Base-by-base conservation (phyloP, 83 land plant genomes). In the Isoetes engelmannii region DNA sequence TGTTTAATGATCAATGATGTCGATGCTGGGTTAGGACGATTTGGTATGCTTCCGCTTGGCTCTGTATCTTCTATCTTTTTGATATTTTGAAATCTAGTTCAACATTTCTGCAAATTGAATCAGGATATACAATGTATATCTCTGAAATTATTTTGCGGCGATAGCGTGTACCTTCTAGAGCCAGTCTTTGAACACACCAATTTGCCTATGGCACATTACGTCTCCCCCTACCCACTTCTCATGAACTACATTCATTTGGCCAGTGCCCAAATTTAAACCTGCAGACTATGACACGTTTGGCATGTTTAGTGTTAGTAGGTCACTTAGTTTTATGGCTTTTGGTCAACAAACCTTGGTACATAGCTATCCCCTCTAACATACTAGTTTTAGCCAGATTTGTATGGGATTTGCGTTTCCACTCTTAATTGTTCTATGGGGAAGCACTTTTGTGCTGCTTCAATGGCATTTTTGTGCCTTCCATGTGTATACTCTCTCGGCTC, bases 11-110 rank as follows among this genome's bases (percentile, higher is more conserved):
- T 92, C 76, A 92, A 92, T 69, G 98, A 92, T 63, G 80, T 92
- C 47, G 98, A 92, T 84, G 98, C 98, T 65, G 98, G 98, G 20
- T 67, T 89, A 74, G 98, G 98, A 45, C 84, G 95, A 89, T 89
- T 89, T 82, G 98, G 98, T 92, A 69, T 69, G 85, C 62, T 18
- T 18, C 28, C 4, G 62, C 62, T 12, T 12, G 8, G 8, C 10
- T 4, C 17, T 51, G 13, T 51, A 51, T 51, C 13, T 51, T 51
- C 55, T 15, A 51, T 51, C 55, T 51, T 15, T 51, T 15, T 51
- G 15, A 12, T 15, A 12, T 15, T 51, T 3, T 51, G 10, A 8
- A 8, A 8, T 13, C 13, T 13, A 8, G 10, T 50, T 13, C 53
- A 8, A 50, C 13, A 50, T 51, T 12, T 3, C 13, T 51, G 17